Conservation (phyloP, 345 rosid species). For the Lepidium africanum region DNA sequence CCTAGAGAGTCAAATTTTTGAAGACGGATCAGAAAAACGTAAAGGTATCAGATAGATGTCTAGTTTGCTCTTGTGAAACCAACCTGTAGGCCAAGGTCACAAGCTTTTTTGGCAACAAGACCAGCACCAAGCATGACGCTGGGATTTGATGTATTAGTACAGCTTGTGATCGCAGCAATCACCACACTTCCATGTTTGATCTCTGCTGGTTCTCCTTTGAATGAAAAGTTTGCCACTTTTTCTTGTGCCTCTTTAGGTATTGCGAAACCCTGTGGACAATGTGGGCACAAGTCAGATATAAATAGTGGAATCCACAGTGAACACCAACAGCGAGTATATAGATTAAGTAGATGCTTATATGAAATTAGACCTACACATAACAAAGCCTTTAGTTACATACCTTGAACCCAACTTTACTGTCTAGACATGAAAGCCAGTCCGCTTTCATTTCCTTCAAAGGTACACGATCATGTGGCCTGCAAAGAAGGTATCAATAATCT, state of each 20-base stretch:
- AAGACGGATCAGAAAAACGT: not conserved
- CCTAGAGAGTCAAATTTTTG: slow-evolving; percentile 40
- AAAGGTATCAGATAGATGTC: not conserved
- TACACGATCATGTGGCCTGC: slow-evolving; percentile 97
- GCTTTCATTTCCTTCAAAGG: slow-evolving; percentile 87
- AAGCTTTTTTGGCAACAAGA: slow-evolving; percentile 96
- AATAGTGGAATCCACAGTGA: not conserved
- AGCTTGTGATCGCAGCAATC: slow-evolving; percentile 97
- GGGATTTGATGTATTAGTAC: slow-evolving; percentile 98
- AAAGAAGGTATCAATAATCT: slow-evolving; percentile 12
- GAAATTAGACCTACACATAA: not conserved
- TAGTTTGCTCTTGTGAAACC: not conserved
- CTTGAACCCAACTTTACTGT: slow-evolving; percentile 90
- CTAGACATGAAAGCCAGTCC: slow-evolving; percentile 98
- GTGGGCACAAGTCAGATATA: not conserved
- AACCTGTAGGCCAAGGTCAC: slow-evolving; percentile 91
- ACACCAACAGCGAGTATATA: not conserved
- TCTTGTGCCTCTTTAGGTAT: slow-evolving; percentile 80
- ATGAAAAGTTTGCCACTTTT: slow-evolving; percentile 72
- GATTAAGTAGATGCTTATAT: not conserved
- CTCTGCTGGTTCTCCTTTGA: slow-evolving; percentile 82
- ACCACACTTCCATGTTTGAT: slow-evolving; percentile 97
- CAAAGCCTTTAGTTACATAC: slow-evolving; percentile 26
- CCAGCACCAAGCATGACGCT: slow-evolving; percentile 99
- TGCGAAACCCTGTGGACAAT: slow-evolving; percentile 66